Evolutionary conservation across 495 filamentous ascomycete genomes (phyloP).

Genomic region (Penicillium cataractarum): DNA sequence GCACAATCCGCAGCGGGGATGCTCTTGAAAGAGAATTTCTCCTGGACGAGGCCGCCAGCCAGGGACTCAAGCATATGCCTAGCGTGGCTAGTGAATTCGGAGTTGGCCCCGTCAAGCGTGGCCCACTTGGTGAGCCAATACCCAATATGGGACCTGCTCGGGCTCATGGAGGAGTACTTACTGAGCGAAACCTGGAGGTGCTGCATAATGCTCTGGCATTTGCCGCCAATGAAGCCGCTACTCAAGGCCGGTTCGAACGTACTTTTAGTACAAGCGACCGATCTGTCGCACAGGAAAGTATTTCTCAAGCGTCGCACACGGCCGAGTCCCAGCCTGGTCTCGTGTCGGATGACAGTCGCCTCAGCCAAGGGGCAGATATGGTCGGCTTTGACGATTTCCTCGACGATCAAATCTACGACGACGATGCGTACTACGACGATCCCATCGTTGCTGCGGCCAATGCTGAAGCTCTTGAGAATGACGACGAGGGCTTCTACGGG

Average conservation of each 20-base stretch:
- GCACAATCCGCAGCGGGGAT: slow-evolving; percentile 12
- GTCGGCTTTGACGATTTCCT: slow-evolving; percentile 50
- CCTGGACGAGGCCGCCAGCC: slow-evolving; percentile 21
- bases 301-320: slow-evolving; percentile 32
- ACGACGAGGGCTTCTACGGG: slow-evolving; percentile 91
- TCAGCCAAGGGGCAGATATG: slow-evolving; percentile 46
- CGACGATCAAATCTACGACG: slow-evolving; percentile 58
- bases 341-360: slow-evolving; percentile 49
- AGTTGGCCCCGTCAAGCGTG: slow-evolving; percentile 27
- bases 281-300: slow-evolving; percentile 43
- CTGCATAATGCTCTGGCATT: slow-evolving; percentile 82
- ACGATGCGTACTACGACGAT: slow-evolving; percentile 75
- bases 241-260: slow-evolving; percentile 68
- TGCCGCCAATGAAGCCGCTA: slow-evolving; percentile 73
- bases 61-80: slow-evolving; percentile 42
- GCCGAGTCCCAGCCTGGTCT: slow-evolving; percentile 54
- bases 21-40: slow-evolving; percentile 18
- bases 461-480: slow-evolving; percentile 87
- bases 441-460: slow-evolving; percentile 93
- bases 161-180: slow-evolving; percentile 47
- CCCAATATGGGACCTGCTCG: slow-evolving; percentile 36
- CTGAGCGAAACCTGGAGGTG: slow-evolving; percentile 65
- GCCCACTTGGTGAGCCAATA: slow-evolving; percentile 33
- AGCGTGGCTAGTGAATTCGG: slow-evolving; percentile 48
- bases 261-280: slow-evolving; percentile 48